Percentiles rank a stretch among this genome's conserved stretches.
Conservation (phyloP, 305 asterid genomes). For the Plantago rigida region DNA sequence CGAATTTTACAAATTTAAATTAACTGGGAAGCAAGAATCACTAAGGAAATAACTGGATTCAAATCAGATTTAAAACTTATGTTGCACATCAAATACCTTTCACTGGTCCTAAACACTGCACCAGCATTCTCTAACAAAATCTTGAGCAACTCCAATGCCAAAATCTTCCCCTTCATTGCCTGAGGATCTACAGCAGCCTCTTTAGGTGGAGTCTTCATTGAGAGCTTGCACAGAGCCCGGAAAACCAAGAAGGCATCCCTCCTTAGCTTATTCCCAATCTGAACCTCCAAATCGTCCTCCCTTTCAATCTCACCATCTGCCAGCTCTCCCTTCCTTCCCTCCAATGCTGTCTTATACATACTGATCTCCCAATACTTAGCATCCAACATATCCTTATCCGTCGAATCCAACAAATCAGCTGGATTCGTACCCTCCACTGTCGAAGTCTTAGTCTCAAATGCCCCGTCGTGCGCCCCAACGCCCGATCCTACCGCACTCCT, state of each 20-base stretch:
- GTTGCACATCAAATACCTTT: slow-evolving; percentile 44
- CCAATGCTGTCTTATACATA: slow-evolving; percentile 93
- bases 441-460: slow-evolving; percentile 83
- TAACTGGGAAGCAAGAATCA: background rate
- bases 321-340: slow-evolving; percentile 93
- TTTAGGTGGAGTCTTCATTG: slow-evolving; percentile 98
- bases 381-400: slow-evolving; percentile 97
- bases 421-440: slow-evolving; percentile 95
- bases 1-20: background rate
- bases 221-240: slow-evolving; percentile 85
- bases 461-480: slow-evolving; percentile 74
- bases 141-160: slow-evolving; percentile 92
- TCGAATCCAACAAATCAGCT: slow-evolving; percentile 91
- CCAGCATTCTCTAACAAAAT: slow-evolving; percentile 97
- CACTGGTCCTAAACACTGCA: slow-evolving; percentile 89
- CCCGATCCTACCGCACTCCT: slow-evolving; percentile 36
- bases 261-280: slow-evolving; percentile 88
- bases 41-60: slow-evolving; percentile 5
- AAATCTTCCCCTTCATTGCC: slow-evolving; percentile 93
- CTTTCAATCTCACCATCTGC: slow-evolving; percentile 84
- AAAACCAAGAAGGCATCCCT: slow-evolving; percentile 92
- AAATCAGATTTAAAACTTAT: slow-evolving; percentile 3
- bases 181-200: slow-evolving; percentile 79
- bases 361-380: slow-evolving; percentile 99
- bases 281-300: slow-evolving; percentile 93